Percentiles rank a stretch among this genome's conserved stretches.
Conservation (phyloP, 2,329 filamentous ascomycete species). For the Talaromyces sp. region DNA sequence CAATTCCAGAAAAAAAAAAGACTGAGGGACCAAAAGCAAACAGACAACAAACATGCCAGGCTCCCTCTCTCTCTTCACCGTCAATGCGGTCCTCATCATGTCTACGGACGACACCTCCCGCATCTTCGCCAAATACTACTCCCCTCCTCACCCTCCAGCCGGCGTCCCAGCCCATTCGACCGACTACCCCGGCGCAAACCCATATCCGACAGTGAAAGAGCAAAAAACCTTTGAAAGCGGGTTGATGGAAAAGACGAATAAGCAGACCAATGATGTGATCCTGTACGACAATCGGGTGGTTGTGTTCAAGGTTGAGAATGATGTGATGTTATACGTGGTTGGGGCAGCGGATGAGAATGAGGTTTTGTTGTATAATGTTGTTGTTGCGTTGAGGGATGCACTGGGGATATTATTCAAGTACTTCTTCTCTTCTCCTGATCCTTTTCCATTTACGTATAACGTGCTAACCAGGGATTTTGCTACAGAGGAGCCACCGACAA, state of each 20-base stretch:
- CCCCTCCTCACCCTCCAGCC: conserved; percentile 62
- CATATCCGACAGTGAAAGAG: conserved; percentile 83
- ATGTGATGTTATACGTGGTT: conserved; percentile 94
- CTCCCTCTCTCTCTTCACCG: conserved; percentile 68
- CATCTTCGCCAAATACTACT: conserved; percentile 93
- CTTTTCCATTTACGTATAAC: background rate
- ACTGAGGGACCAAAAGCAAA: background rate
- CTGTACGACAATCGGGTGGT: conserved; percentile 95
- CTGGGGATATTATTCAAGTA: conserved; percentile 91
- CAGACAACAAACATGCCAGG: conserved; percentile 56
- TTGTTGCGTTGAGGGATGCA: conserved; percentile 83
- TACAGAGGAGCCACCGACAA: conserved; percentile 89
- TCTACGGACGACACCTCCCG: conserved; percentile 82
- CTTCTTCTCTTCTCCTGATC: conserved; percentile 23
- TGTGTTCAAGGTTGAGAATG: conserved; percentile 95
- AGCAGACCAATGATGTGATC: conserved; percentile 92
- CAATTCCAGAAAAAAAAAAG: background rate
- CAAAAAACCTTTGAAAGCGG: conserved; percentile 98
- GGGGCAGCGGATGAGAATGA: conserved; percentile 93
- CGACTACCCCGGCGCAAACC: conserved; percentile 61
- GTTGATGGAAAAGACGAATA: conserved; percentile 88
- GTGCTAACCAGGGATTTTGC: conserved; percentile 13
- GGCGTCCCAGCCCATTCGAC: conserved; percentile 51
- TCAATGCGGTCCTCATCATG: conserved; percentile 73
- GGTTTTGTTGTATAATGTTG: conserved; percentile 89